phyloP scores from a whole-genome alignment of 2,329 filamentous ascomycete species.

The Albophoma yamanashiensis region DNA sequence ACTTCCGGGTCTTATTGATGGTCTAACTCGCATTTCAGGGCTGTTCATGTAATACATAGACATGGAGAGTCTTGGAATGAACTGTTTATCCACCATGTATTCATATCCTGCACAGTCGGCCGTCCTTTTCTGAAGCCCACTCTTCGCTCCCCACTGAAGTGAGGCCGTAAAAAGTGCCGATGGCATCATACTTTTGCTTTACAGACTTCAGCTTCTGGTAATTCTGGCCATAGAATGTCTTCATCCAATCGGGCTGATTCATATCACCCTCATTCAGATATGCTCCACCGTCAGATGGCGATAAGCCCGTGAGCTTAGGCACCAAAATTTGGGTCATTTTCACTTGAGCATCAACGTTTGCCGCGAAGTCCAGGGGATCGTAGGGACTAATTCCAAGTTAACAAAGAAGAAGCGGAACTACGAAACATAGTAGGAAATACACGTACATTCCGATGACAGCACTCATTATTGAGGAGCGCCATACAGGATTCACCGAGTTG shows the following conservation, averaged over 20 bases:
- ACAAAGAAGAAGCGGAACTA: background rate
- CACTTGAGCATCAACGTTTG: background rate
- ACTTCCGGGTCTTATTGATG: background rate
- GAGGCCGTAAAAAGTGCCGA: constrained; percentile 32
- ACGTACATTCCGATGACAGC: background rate
- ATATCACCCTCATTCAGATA: constrained; percentile 44
- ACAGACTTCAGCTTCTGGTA: constrained; percentile 29
- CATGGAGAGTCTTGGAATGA: background rate
- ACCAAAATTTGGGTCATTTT: background rate
- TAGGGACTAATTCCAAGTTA: background rate
- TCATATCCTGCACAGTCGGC: constrained; percentile 25
- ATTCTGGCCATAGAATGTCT: constrained; percentile 34
- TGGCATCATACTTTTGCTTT: constrained; percentile 40
- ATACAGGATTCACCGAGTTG: background rate
- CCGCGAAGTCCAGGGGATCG: background rate
- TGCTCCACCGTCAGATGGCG: constrained; percentile 17
- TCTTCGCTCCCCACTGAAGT: constrained; percentile 40
- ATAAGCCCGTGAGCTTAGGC: background rate
- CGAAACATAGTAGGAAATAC: background rate
- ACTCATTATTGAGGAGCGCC: background rate
- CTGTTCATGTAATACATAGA: background rate
- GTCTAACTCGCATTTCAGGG: background rate
- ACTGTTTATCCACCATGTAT: background rate
- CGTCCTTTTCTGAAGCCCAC: constrained; percentile 30
- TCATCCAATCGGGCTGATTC: constrained; percentile 28